These are phyloP conservation scores for Eimeria necatrix DNA, from an alignment of 169 alveolate species.

Conservation along the genomic window DNA sequence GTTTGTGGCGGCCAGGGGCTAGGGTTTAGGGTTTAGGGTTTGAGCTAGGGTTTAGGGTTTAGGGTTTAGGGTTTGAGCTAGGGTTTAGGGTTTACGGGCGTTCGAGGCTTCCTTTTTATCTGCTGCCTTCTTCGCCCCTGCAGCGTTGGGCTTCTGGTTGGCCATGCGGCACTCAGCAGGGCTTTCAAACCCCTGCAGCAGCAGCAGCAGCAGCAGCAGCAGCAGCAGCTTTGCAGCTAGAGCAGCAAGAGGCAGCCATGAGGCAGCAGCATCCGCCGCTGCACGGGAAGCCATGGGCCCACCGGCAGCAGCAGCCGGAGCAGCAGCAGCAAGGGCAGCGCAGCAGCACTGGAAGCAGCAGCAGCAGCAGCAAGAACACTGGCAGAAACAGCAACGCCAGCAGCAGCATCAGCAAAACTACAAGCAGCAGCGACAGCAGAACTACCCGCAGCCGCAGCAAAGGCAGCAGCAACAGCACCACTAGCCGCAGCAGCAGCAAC, in stretches of 20 bases:
- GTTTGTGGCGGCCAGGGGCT: no score
- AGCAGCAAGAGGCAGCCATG: background rate
- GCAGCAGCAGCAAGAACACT: conserved; percentile 19
- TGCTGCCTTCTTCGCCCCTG: conserved; percentile 23
- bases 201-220: conserved; percentile 34
- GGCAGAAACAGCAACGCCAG: background rate
- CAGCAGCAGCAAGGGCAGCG: conserved; percentile 30
- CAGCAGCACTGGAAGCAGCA: background rate
- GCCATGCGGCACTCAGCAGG: conserved; percentile 73
- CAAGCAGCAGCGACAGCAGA: background rate
- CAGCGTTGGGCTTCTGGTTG: conserved; percentile 58
- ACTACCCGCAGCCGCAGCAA: background rate
- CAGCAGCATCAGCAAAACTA: background rate
- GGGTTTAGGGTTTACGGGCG: background rate
- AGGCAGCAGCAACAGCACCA: background rate
- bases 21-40: no score
- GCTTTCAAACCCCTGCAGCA: background rate
- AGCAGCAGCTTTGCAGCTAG: background rate
- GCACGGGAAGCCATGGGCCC: background rate
- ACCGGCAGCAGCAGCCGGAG: conserved; percentile 18
- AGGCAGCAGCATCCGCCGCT: no score
- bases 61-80: background rate
- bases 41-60: background rate
- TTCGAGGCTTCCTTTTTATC: background rate
- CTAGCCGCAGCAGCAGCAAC: conserved; percentile 31